Evolutionary conservation across 192 early-diverging fungal species (phyloP).

Genomic region (Ambispora gerdemannii): DNA sequence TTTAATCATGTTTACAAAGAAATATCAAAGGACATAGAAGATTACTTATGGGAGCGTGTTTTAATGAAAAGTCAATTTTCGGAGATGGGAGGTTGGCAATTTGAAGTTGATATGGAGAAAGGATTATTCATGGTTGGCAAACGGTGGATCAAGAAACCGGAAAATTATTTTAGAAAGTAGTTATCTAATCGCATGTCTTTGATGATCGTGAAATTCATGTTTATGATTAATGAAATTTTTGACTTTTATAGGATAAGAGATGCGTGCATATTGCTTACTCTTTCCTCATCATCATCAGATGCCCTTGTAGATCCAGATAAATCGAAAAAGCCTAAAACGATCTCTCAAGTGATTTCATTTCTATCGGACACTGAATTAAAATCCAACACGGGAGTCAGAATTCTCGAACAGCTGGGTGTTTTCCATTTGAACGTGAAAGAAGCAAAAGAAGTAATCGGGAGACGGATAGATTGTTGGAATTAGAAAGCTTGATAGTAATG

Average conservation of each 20-base stretch:
- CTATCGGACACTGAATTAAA: slow-evolving; percentile 40
- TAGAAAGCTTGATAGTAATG: too few species aligned
- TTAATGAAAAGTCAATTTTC: slow-evolving; percentile 55
- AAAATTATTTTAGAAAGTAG: slow-evolving; percentile 52
- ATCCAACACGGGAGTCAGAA: slow-evolving; percentile 1
- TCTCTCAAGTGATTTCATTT: slow-evolving; percentile 40
- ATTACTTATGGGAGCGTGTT: slow-evolving; percentile 53
- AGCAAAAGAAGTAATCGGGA: slow-evolving; percentile 37
- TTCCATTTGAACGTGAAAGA: slow-evolving; percentile 32
- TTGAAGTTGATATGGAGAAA: slow-evolving; percentile 44
- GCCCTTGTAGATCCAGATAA: background rate
- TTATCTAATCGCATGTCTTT: background rate
- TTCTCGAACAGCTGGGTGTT: slow-evolving; percentile 41
- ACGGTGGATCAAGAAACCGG: slow-evolving; percentile 47
- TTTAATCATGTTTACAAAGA: slow-evolving; percentile 42
- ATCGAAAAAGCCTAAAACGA: slow-evolving; percentile 29
- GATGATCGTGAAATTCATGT: background rate
- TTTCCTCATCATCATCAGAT: slow-evolving; percentile 33
- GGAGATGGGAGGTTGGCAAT: slow-evolving; percentile 43
- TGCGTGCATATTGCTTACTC: slow-evolving; percentile 38
- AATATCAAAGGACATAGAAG: slow-evolving; percentile 46
- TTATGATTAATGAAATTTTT: background rate
- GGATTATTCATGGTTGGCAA: slow-evolving; percentile 46
- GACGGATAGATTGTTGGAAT: slow-evolving; percentile 41
- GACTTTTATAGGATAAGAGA: slow-evolving; percentile 36